Evolutionary conservation across 116 monocot species (phyloP).

Genomic region (Dioscorea cayenensis): DNA sequence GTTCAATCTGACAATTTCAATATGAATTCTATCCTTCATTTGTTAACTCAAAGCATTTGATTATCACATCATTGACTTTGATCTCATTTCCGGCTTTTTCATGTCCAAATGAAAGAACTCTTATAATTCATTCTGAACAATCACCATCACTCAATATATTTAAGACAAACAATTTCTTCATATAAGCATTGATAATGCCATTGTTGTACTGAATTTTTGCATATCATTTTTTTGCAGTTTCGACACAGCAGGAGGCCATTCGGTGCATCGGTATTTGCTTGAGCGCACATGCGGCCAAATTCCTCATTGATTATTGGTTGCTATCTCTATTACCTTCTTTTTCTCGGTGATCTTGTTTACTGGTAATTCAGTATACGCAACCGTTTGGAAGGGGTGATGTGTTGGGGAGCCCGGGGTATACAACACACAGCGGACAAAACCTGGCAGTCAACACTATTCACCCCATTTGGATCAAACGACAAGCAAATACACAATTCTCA

Average conservation of each 20-base stretch:
- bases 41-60: neutral
- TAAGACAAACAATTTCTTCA: neutral
- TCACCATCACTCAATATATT: too few relatives aligned
- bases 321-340: neutral
- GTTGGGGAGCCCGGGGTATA: too few relatives aligned
- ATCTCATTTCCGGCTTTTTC: too few relatives aligned
- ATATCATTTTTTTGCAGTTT: conserved; percentile 28
- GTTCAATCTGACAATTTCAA: neutral
- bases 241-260: conserved; percentile 32
- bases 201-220: neutral
- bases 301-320: conserved; percentile 16
- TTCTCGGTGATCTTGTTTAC: too few relatives aligned
- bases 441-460: too few relatives aligned
- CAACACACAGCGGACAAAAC: too few relatives aligned
- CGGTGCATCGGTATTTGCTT: conserved; percentile 42
- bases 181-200: neutral
- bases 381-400: too few relatives aligned
- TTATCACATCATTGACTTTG: neutral
- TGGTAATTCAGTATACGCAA: too few relatives aligned
- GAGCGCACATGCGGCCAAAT: conserved; percentile 50
- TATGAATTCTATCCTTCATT: neutral
- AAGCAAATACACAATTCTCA: too few relatives aligned
- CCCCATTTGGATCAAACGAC: too few relatives aligned
- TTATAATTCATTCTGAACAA: neutral
- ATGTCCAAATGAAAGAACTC: too few relatives aligned